Base-by-base conservation (phyloP, 2,329 filamentous ascomycete genomes). In the Coniella vitis region DNA sequence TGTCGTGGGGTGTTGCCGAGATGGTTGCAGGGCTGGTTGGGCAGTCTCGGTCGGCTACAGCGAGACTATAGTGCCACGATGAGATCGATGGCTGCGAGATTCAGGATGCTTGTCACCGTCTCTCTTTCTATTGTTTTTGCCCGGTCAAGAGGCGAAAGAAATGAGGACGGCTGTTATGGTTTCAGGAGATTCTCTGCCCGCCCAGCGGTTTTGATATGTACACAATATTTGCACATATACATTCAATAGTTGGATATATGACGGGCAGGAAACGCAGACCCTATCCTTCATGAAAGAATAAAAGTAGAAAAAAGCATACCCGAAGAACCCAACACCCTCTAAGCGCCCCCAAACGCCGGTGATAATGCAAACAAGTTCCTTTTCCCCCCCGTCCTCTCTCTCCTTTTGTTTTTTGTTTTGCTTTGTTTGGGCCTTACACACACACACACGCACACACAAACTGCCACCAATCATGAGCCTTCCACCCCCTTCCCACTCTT, bases 1-100 rank as follows among this genome's bases (percentile, higher is more conserved):
- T 75, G 41, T 74, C 70, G 29, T 71, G 70, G 67, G 72, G 72
- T 1, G 65, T 74, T 22, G 73, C 72, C 1, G 65, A 69, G 54
- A 68, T 68, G 45, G 66, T 70, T 10, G 57, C 62, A 3, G 54
- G 56, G 29, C 57, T 69, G 54, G 66, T 71, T 51, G 61, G 58
- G 43, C 55, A 49, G 45, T 41, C 36, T 8, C 39, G 39, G 19
- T 20, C 45, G 14, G 52, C 45, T 36, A 51, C 55, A 45, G 55
- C 51, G 32, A 45, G 22, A 13, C 3, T 34, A 12, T 21, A 9
- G 31, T 29, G 16, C 19, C 10, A 35, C 32, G 32, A 12, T 35
- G 10, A 4, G 12, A 35, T 35, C 32, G 32, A 35, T 12, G 32
- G 32, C 32, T n/a, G 4, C 5, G 32, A 12, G 32, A 34, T n/a